Percentiles rank a stretch among this genome's conserved stretches.
These are phyloP conservation scores for Zalaria sp. DNA, from an alignment of 2,329 filamentous ascomycete genomes.

Conservation along the genomic window DNA sequence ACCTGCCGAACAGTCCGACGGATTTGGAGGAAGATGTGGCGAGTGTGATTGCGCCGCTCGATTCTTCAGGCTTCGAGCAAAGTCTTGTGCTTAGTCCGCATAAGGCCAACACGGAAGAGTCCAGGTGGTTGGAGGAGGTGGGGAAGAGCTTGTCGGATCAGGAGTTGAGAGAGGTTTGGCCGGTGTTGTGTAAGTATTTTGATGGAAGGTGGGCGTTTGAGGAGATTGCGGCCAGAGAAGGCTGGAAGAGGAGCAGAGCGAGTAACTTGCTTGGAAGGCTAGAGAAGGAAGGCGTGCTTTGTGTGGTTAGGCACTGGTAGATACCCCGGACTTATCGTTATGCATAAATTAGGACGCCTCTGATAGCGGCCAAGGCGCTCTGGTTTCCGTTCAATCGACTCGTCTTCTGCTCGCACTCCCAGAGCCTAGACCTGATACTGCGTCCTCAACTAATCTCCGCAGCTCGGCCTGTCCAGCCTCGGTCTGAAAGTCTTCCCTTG, in stretches of 20 bases:
- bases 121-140: constrained; percentile 6
- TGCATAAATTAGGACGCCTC: no score
- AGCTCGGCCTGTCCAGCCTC: constrained; percentile 69
- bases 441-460: constrained; percentile 66
- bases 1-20: not conserved
- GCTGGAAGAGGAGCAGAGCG: constrained; percentile 63
- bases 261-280: constrained; percentile 5
- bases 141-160: constrained; percentile 42
- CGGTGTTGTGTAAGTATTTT: constrained; percentile 67
- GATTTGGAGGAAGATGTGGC: not conserved
- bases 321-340: not conserved
- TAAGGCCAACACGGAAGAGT: constrained; percentile 7
- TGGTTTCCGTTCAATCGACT: constrained; percentile 16
- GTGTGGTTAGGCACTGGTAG: constrained; percentile 8
- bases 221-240: constrained; percentile 71
- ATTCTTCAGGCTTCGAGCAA: constrained; percentile 1
- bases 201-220: constrained; percentile 78
- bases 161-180: constrained; percentile 54
- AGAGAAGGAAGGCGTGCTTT: constrained; percentile 6
- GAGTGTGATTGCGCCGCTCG: constrained; percentile 1
- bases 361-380: no score
- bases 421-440: constrained; percentile 50
- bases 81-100: constrained; percentile 6
- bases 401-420: constrained; percentile 23
- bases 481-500: constrained; percentile 68